A percentile compares a stretch with the other conserved stretches of the same genome.
phyloP scores from a whole-genome alignment of 2,329 filamentous ascomycete species.

The Pestalotiopsis sp. region DNA sequence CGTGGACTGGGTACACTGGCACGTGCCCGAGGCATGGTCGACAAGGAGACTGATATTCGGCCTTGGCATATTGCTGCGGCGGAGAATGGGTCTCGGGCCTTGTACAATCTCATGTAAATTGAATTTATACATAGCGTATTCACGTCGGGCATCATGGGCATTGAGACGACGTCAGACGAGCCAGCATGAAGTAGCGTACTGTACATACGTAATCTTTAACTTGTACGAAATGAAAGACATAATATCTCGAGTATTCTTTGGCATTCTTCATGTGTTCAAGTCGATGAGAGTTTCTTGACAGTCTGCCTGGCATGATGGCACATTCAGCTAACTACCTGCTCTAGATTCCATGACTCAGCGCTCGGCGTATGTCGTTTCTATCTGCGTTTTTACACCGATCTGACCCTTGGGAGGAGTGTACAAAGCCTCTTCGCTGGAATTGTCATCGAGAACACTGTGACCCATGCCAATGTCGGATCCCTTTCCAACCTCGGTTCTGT shows the following conservation, averaged over 20 bases:
- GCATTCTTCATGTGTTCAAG: background rate
- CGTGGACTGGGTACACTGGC: slow-evolving; percentile 71
- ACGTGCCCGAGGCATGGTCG: slow-evolving; percentile 64
- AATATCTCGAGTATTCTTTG: background rate
- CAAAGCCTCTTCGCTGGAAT: slow-evolving; percentile 16
- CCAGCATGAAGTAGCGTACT: background rate
- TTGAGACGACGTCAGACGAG: background rate
- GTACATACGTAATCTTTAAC: background rate
- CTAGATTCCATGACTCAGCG: background rate
- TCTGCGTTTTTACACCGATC: slow-evolving; percentile 16
- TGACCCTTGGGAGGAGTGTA: slow-evolving; percentile 8
- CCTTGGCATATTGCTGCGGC: slow-evolving; percentile 80
- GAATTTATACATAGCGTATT: background rate
- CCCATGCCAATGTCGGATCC: background rate
- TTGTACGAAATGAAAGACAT: background rate
- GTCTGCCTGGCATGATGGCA: background rate
- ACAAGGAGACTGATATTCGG: slow-evolving; percentile 61
- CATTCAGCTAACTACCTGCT: background rate
- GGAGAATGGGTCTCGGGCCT: slow-evolving; percentile 66
- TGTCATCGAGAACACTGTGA: slow-evolving; percentile 9
- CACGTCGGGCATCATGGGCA: no score
- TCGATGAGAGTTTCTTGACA: background rate
- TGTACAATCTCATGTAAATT: slow-evolving; percentile 67
- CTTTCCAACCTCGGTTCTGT: slow-evolving; percentile 6
- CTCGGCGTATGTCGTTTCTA: slow-evolving; percentile 15